Evolutionary conservation across 768 basidiomycete genomes (phyloP).

Genomic region (Porphyrellus cyaneotinctus): DNA sequence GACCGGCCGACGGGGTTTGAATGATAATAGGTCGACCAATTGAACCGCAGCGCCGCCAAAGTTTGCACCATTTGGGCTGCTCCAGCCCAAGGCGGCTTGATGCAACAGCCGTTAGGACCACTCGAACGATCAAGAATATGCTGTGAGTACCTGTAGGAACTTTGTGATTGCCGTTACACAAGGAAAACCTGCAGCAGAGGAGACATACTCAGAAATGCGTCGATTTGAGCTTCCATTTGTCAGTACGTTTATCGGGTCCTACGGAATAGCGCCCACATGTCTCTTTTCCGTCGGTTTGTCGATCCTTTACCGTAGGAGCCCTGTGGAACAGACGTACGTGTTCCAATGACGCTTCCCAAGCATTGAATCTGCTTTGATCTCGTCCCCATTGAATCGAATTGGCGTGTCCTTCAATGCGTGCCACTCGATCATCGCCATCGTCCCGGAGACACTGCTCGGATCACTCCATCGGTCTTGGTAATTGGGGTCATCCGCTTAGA

Average conservation of each 20-base stretch:
- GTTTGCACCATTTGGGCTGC: no score
- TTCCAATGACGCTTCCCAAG: conserved; percentile 21
- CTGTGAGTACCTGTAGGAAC: no score
- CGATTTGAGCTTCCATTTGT: conserved; percentile 33
- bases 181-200: no score
- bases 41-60: no score
- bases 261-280: conserved; percentile 31
- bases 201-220: conserved; percentile 26
- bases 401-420: conserved; percentile 24
- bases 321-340: conserved; percentile 14
- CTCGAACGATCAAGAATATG: no score
- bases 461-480: conserved; percentile 24
- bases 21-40: no score
- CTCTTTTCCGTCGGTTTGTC: neutral
- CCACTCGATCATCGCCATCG: conserved; percentile 37
- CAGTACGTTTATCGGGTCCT: conserved; percentile 31
- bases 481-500: conserved; percentile 21
- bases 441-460: conserved; percentile 14
- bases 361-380: conserved; percentile 23
- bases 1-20: no score
- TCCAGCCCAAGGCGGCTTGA: no score
- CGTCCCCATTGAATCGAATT: conserved; percentile 31
- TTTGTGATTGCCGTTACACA: no score
- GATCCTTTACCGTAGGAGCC: neutral
- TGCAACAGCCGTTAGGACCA: no score